Base-by-base conservation (phyloP, 805 yeast species). In the Suhomyces canberraensis region DNA sequence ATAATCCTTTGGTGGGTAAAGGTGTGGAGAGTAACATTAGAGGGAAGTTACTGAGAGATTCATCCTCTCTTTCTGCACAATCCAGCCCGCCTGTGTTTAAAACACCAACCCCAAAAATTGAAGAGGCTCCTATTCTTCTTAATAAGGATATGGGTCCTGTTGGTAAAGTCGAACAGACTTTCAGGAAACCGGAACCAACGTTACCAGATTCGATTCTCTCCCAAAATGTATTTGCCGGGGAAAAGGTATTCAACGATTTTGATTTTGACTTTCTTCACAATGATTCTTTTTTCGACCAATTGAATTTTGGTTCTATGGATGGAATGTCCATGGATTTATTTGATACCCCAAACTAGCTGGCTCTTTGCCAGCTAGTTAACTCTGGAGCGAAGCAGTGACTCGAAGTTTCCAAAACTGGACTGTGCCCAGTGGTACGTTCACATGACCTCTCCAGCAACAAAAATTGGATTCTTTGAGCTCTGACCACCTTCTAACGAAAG, bases 191-290 rank as follows among this genome's bases (percentile, higher is more conserved):
- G n/a, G n/a, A n/a, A n/a, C n/a, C n/a, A n/a, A n/a, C n/a, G n/a
- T n/a, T n/a, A n/a, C 22, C 22, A 7, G 22, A 20, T 20, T 8
- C 5, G 5, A 8, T 24, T n/a, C 13, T 24, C 5, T 13, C 26
- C 6, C 11, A 24, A 9, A 24, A n/a, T 24, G 14, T n/a, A 8
- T 24, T 21, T n/a, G 22, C 33, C 8, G 33, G 33, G 8, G 5
- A 19, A 7, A 13, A 28, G 11, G 14, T 13, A n/a, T 32, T 24
- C 11, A 25, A 32, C 16, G 50, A 61, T 16, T 56, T 60, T 40
- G 58, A 60, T 37, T 52, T 61, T 29, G 66, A 63, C 36, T 51
- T 60, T 36, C 45, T 61, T 35, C 51, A 50, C 25, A 60, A 56
- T 36, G 62, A 56, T 27, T 44, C 36, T 14, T 39, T 58, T 26